phyloP scores from a whole-genome alignment of 768 basidiomycete species.

The Gloeopeniophorella convolvens region DNA sequence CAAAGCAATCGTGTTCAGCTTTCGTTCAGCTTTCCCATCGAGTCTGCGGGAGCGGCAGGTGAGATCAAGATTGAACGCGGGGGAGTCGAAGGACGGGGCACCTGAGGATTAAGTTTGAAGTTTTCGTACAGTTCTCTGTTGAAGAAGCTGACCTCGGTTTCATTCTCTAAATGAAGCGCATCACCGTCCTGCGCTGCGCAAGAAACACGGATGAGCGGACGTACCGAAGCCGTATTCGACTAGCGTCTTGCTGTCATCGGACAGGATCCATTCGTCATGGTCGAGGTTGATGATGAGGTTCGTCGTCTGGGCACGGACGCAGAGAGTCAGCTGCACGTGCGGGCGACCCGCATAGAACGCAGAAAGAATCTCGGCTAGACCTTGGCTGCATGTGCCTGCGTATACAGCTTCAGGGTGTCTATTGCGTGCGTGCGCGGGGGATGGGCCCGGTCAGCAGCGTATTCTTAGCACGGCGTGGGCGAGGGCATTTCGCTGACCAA shows the following conservation, averaged over 20 bases:
- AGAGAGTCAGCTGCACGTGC: not conserved
- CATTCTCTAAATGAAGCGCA: constrained; percentile 60
- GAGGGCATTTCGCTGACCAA: constrained; percentile 45
- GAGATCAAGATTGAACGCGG: not conserved
- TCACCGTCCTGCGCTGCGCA: not conserved
- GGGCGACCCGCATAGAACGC: no score
- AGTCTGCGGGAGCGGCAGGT: constrained; percentile 5
- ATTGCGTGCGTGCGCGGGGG: not conserved
- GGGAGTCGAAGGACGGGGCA: constrained; percentile 24
- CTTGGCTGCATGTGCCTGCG: constrained; percentile 92
- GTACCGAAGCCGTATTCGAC: constrained; percentile 70
- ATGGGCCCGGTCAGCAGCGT: not conserved
- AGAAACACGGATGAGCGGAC: constrained; percentile 24
- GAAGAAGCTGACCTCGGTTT: constrained; percentile 94
- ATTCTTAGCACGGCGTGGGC: not conserved
- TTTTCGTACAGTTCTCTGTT: constrained; percentile 65
- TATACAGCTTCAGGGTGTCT: constrained; percentile 96
- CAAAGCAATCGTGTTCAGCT: not conserved
- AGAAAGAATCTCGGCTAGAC: constrained; percentile 42
- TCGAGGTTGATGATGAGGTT: constrained; percentile 98
- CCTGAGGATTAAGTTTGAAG: constrained; percentile 83
- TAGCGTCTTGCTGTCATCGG: constrained; percentile 59
- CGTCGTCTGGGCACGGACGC: constrained; percentile 55
- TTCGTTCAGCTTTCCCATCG: constrained; percentile 18
- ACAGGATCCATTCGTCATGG: constrained; percentile 88